Conservation (phyloP, 2,329 filamentous ascomycete genomes). For the Aspergillus oerlinghausenensis region DNA sequence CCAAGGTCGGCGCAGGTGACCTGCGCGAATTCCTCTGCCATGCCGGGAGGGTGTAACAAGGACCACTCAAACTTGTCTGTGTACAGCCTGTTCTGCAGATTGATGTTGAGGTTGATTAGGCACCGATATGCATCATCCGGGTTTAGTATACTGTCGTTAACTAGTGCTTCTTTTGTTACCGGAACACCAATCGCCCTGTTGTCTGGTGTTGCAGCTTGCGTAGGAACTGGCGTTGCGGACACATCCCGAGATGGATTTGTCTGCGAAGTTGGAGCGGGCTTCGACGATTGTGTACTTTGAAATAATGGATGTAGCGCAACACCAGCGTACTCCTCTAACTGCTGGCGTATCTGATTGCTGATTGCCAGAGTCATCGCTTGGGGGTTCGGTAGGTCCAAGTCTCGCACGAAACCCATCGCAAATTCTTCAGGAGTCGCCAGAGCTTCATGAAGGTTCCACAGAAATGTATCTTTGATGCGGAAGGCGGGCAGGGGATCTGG, state of each 20-base stretch:
- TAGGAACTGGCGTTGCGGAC: conserved; percentile 50
- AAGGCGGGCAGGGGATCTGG: conserved; percentile 79
- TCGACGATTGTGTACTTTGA: conserved; percentile 48
- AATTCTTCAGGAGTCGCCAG: conserved; percentile 94
- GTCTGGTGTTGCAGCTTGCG: conserved; percentile 57
- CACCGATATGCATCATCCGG: conserved; percentile 94
- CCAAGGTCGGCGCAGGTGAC: conserved; percentile 90
- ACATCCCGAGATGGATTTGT: conserved; percentile 48
- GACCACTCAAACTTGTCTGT: conserved; percentile 99
- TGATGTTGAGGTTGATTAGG: conserved; percentile 85
- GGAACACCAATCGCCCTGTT: conserved; percentile 24
- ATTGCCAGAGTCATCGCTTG: conserved; percentile 69
- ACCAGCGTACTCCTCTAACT: conserved; percentile 92
- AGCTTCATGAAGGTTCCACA: conserved; percentile 96
- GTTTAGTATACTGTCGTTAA: conserved; percentile 71
- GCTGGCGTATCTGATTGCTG: conserved; percentile 88
- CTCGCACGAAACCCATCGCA: conserved; percentile 82
- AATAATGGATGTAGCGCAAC: conserved; percentile 92
- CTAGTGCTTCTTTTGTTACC: conserved; percentile 35
- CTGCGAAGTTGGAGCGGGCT: conserved; percentile 16
- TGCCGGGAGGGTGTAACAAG: conserved; percentile 81
- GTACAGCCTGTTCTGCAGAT: conserved; percentile 84
- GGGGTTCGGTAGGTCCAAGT: conserved; percentile 82
- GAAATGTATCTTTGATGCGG: conserved; percentile 87
- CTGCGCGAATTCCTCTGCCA: conserved; percentile 87